Evolutionary conservation across 768 basidiomycete genomes (phyloP).

Genomic region (Coprinellus aureogranulatus): DNA sequence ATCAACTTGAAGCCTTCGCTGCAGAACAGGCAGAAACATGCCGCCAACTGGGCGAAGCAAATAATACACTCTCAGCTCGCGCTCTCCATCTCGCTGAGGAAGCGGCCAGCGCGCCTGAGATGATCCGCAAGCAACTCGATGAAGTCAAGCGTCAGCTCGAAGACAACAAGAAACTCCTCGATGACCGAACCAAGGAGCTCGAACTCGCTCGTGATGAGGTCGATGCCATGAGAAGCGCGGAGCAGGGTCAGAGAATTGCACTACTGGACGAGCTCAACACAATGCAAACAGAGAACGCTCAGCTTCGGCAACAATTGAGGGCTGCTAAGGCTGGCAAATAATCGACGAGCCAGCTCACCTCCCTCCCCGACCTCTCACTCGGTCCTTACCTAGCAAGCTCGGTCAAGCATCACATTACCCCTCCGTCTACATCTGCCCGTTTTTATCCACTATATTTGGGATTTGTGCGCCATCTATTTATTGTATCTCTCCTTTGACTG

Average conservation of each 20-base stretch:
- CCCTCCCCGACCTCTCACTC: too few species aligned
- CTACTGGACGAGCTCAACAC: constrained; percentile 86
- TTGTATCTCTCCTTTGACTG: too few species aligned
- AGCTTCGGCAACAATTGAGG: constrained; percentile 68
- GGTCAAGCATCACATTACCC: too few species aligned
- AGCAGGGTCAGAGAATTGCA: constrained; percentile 79
- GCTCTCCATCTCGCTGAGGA: constrained; percentile 71
- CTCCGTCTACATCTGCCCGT: too few species aligned
- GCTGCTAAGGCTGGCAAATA: constrained; percentile 37
- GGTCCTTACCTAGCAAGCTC: too few species aligned
- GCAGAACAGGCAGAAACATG: constrained; percentile 74
- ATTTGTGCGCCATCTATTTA: too few species aligned
- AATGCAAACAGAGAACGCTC: constrained; percentile 76
- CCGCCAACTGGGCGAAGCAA: constrained; percentile 72
- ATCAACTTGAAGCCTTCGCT: constrained; percentile 63
- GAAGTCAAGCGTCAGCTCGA: constrained; percentile 49
- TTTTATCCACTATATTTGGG: too few species aligned
- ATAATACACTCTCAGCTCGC: constrained; percentile 71
- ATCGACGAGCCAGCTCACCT: not conserved
- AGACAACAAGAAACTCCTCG: constrained; percentile 43
- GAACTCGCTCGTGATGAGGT: constrained; percentile 67
- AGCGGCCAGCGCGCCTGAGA: constrained; percentile 54
- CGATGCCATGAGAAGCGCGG: constrained; percentile 61
- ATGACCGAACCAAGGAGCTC: constrained; percentile 58
- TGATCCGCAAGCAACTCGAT: constrained; percentile 63